Base-by-base conservation (phyloP, 805 yeast genomes). In the Wickerhamomyces chambardii region DNA sequence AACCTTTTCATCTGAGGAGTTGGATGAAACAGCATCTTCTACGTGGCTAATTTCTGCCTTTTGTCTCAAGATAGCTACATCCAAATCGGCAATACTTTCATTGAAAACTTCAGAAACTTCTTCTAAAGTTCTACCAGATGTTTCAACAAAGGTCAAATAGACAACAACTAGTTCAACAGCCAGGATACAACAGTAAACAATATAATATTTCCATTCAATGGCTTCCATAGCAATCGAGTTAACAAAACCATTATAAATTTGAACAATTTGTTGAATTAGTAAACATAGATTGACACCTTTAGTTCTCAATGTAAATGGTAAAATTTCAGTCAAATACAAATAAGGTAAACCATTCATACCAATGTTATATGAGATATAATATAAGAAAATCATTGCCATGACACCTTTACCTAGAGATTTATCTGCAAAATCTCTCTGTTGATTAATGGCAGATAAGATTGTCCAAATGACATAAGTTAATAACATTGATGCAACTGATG, bases 331-430 rank as follows among this genome's bases (percentile, higher is more conserved):
- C 34, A 63, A 45, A 47, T 70, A 70, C 31, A 66, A 45, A 46
- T 51, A 61, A 34, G 73, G 70, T 36, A 68, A 56, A 34, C 73
- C 73, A 38, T 66, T 65, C 35, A 55, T 46, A 28, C 68, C 69
- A 30, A 60, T 50, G 44, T 65, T 58, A 52, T 68, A 70, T 29
- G 59, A 55, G 35, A 52, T 45, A 50, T 61, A 59, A 62, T 58
- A 68, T 25, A 70, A 45, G 61, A 68, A 71, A 34, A 73, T 66
- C 69, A 72, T 65, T 7, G 71, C 71, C 46, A 63, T 58, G 18
- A 68, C 73, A 40, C 71, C 76, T 36, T 58, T 56, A 33, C 67
- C 69, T 22, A 63, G 49, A 4, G 53, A 16, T 40, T 64, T 64
- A 37, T 68, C 58, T 37, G 56, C 49, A 44, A 63, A 66, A 43